These are phyloP conservation scores for Acrodontium crateriforme DNA, from an alignment of 2,329 filamentous ascomycete genomes.

Conservation along the genomic window DNA sequence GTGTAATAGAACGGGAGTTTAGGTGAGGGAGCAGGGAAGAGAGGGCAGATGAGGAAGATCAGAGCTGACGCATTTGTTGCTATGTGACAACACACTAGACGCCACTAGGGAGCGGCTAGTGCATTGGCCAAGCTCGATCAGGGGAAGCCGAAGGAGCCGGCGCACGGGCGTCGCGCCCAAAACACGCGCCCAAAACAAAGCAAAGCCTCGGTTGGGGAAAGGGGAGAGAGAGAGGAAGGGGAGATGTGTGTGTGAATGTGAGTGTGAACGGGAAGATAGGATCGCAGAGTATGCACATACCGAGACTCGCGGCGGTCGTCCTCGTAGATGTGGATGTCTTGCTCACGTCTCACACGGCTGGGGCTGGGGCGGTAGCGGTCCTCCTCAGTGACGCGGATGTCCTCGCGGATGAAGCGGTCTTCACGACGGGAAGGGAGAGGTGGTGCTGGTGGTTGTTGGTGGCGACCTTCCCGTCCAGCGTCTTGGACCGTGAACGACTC, in stretches of 20 bases:
- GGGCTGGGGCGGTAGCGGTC: slow-evolving; percentile 58
- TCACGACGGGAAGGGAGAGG: slow-evolving; percentile 51
- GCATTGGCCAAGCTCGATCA: slow-evolving; percentile 18
- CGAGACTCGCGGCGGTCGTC: slow-evolving; percentile 22
- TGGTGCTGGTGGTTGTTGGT: slow-evolving; percentile 58
- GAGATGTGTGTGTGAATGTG: slow-evolving; percentile 1
- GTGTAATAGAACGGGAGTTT: too few relatives aligned
- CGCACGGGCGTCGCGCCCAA: slow-evolving; percentile 4
- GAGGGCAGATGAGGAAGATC: slow-evolving; percentile 10
- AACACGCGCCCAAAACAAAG: slow-evolving; percentile 1
- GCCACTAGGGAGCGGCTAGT: slow-evolving; percentile 15
- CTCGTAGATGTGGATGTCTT: slow-evolving; percentile 25
- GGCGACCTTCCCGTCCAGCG: slow-evolving; percentile 96
- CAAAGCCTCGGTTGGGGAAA: slow-evolving; percentile 1
- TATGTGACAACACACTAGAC: slow-evolving; percentile 19
- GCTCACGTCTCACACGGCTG: slow-evolving; percentile 35
- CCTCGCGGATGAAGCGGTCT: slow-evolving; percentile 58
- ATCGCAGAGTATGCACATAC: too few relatives aligned
- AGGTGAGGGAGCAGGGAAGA: slow-evolving; percentile 12
- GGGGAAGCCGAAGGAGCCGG: slow-evolving; percentile 14
- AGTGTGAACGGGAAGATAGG: too few relatives aligned
- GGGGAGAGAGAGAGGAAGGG: slow-evolving; percentile 10
- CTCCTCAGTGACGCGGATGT: slow-evolving; percentile 72
- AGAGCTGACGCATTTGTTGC: slow-evolving; percentile 15
- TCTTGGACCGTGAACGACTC: slow-evolving; percentile 66